phyloP scores from a whole-genome alignment of 1,139 yeast genomes.

The Saccharomyces hybrid region DNA sequence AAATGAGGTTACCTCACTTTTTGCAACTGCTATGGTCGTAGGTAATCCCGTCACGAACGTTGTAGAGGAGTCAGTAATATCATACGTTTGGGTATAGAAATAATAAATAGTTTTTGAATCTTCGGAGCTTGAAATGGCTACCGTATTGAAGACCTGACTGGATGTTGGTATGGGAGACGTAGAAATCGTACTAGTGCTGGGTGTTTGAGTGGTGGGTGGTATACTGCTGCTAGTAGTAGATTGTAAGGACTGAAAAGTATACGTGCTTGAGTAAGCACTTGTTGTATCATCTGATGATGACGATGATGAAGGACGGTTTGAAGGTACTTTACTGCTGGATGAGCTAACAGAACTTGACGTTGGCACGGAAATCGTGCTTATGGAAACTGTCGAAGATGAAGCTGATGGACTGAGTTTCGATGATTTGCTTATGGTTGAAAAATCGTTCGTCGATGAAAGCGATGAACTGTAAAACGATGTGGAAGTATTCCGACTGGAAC shows the following conservation, averaged over 20 bases:
- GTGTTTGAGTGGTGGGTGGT: background rate
- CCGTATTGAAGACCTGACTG: constrained; percentile 1
- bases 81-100: constrained; percentile 36
- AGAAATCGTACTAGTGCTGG: constrained; percentile 1
- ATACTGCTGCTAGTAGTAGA: background rate
- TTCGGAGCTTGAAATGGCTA: constrained; percentile 8
- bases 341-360: background rate
- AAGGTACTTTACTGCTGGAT: background rate
- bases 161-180: constrained; percentile 1
- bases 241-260: background rate
- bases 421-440: background rate
- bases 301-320: background rate
- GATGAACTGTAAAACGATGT: background rate
- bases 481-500: background rate
- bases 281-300: background rate
- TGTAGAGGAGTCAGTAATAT: constrained; percentile 36
- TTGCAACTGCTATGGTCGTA: constrained; percentile 25
- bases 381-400: background rate
- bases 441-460: background rate
- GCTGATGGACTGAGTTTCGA: background rate
- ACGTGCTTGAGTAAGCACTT: background rate
- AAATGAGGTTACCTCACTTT: constrained; percentile 19
- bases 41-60: constrained; percentile 35
- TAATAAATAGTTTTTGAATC: constrained; percentile 15
- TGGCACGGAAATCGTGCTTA: background rate